A percentile compares a stretch with the other conserved stretches of the same genome.
Evolutionary conservation across 805 yeast species (phyloP).

Genomic region (Candida maris): DNA sequence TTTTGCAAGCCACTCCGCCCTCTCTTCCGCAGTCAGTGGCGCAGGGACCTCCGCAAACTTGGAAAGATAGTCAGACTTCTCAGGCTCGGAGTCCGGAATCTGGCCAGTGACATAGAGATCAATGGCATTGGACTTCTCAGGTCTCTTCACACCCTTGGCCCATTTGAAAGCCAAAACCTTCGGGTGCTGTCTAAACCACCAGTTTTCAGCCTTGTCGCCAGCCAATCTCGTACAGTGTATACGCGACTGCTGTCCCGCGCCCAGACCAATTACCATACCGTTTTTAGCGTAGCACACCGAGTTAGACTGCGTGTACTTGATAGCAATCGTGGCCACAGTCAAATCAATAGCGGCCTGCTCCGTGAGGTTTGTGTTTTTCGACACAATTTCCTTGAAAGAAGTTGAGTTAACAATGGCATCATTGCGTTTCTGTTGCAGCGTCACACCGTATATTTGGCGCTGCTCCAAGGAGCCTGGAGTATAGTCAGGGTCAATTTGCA

Average conservation of each 20-base stretch:
- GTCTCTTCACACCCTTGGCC: slow-evolving; percentile 98
- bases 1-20: slow-evolving; percentile 79
- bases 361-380: slow-evolving; percentile 79
- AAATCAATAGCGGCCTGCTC: slow-evolving; percentile 92
- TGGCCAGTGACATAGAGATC: slow-evolving; percentile 90
- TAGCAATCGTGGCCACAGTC: slow-evolving; percentile 94
- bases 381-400: slow-evolving; percentile 87
- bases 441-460: slow-evolving; percentile 94
- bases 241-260: slow-evolving; percentile 99
- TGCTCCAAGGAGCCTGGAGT: slow-evolving; percentile 78
- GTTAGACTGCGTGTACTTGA: slow-evolving; percentile 97
- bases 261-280: slow-evolving; percentile 99
- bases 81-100: slow-evolving; percentile 89
- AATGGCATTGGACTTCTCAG: slow-evolving; percentile 97
- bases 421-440: slow-evolving; percentile 94
- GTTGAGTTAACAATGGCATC: slow-evolving; percentile 92
- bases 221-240: slow-evolving; percentile 99
- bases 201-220: slow-evolving; percentile 98
- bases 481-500: slow-evolving; percentile 94
- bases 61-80: slow-evolving; percentile 85
- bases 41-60: slow-evolving; percentile 81
- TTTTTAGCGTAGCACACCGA: slow-evolving; percentile 97
- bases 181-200: slow-evolving; percentile 99
- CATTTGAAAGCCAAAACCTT: slow-evolving; percentile 87
- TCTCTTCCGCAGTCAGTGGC: slow-evolving; percentile 80